Evolutionary conservation across 305 asterid species (phyloP).

Genomic region (Striga hermonthica): DNA sequence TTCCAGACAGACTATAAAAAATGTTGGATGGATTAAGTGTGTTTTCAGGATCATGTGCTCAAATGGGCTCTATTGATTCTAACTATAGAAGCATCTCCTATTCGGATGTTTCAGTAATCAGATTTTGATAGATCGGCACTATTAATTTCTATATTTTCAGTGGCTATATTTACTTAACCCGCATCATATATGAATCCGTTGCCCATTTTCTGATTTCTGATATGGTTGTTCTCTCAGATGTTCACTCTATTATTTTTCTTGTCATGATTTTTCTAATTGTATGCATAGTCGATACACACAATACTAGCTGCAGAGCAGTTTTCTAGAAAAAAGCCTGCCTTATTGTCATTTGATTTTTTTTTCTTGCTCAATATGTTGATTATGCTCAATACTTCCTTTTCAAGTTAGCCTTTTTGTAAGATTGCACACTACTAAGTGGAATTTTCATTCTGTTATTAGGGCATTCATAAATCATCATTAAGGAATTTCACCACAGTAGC

Average conservation of each 20-base stretch:
- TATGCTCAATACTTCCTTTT: too few relatives aligned
- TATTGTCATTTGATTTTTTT: background rate
- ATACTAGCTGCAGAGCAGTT: background rate
- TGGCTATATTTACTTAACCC: slow-evolving; percentile 6
- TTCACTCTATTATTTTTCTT: too few relatives aligned
- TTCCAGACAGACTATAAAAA: too few relatives aligned
- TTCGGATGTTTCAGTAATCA: background rate
- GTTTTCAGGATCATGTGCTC: slow-evolving; percentile 11
- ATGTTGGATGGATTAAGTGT: background rate
- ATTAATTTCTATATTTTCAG: background rate
- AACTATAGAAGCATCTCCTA: background rate
- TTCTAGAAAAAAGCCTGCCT: background rate
- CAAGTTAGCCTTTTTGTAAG: background rate
- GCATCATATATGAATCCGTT: too few relatives aligned
- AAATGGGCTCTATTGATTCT: background rate
- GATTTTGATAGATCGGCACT: background rate
- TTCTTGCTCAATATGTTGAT: too few relatives aligned
- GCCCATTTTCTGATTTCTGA: too few relatives aligned
- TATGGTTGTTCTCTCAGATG: too few relatives aligned
- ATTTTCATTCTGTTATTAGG: slow-evolving; percentile 40
- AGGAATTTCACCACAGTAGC: slow-evolving; percentile 52
- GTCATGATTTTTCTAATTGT: background rate
- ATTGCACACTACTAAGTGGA: slow-evolving; percentile 6
- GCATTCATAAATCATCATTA: slow-evolving; percentile 37
- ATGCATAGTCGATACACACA: background rate